A percentile compares a stretch with the other conserved stretches of the same genome.
Conservation (phyloP, 2,329 filamentous ascomycete species). For the Colletotrichum sp. region DNA sequence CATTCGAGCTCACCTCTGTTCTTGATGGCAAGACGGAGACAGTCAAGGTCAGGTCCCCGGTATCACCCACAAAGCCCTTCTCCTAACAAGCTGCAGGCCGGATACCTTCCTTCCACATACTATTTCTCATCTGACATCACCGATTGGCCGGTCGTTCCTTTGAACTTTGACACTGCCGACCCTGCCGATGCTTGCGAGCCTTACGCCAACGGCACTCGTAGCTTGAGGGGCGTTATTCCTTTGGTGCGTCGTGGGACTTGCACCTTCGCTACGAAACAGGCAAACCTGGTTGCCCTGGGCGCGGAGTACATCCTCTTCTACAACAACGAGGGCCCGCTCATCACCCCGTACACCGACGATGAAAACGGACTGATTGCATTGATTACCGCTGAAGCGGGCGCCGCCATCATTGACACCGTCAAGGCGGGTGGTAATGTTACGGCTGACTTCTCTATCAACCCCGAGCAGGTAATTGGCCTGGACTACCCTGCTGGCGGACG, state of each 20-base stretch:
- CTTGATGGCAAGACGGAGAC: slow-evolving; percentile 24
- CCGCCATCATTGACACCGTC: slow-evolving; percentile 29
- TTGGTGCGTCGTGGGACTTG: slow-evolving; percentile 40
- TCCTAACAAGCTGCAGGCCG: slow-evolving; percentile 20
- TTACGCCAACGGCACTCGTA: slow-evolving; percentile 25
- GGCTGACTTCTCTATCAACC: slow-evolving; percentile 31
- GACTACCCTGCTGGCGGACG: slow-evolving; percentile 34
- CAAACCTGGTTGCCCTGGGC: slow-evolving; percentile 29
- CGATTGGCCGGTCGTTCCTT: slow-evolving; percentile 33
- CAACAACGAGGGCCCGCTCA: slow-evolving; percentile 27
- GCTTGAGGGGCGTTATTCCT: slow-evolving; percentile 27
- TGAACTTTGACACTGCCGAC: slow-evolving; percentile 30
- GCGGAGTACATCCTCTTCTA: slow-evolving; percentile 35
- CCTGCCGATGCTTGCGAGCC: slow-evolving; percentile 31
- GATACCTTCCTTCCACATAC: slow-evolving; percentile 38
- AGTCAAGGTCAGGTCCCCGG: neutral
- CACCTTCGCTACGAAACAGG: slow-evolving; percentile 30
- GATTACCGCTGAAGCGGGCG: slow-evolving; percentile 27
- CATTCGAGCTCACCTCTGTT: slow-evolving; percentile 34
- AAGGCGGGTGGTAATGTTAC: slow-evolving; percentile 31
- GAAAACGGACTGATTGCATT: slow-evolving; percentile 24
- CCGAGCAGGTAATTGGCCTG: slow-evolving; percentile 26
- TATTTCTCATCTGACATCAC: slow-evolving; percentile 38
- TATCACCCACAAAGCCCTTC: neutral
- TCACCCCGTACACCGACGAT: slow-evolving; percentile 19